phyloP scores from a whole-genome alignment of 306 rosid species.

The Inga oerstediana region DNA sequence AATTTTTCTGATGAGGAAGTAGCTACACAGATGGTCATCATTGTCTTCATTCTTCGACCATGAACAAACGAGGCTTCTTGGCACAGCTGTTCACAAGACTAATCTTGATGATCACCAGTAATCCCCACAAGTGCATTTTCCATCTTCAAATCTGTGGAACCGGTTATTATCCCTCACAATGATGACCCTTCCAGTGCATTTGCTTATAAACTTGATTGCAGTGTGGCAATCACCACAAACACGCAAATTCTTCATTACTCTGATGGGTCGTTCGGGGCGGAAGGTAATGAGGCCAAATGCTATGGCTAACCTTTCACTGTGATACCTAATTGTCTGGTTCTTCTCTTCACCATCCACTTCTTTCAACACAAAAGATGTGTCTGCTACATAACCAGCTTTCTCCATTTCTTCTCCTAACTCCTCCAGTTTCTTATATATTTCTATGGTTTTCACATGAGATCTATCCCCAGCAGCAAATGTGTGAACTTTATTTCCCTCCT shows the following conservation, averaged over 20 bases:
- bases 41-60: neutral
- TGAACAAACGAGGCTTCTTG: conserved; percentile 64
- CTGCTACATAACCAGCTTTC: conserved; percentile 83
- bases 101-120: conserved; percentile 60
- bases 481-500: conserved; percentile 81
- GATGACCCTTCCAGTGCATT: conserved; percentile 71
- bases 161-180: conserved; percentile 80
- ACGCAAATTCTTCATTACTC: conserved; percentile 90
- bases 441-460: conserved; percentile 54
- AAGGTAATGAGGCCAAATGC: conserved; percentile 77
- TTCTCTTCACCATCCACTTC: conserved; percentile 81
- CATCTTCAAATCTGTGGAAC: conserved; percentile 87
- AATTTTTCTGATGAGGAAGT: neutral
- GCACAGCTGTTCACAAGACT: neutral
- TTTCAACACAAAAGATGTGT: conserved; percentile 77
- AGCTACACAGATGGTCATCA: neutral
- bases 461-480: conserved; percentile 77
- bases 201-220: conserved; percentile 84
- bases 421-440: conserved; percentile 76
- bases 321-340: conserved; percentile 62
- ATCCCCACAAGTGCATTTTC: conserved; percentile 84
- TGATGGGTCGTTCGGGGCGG: conserved; percentile 68
- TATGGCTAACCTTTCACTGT: conserved; percentile 87
- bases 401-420: conserved; percentile 78
- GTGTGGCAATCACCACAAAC: conserved; percentile 93